phyloP scores from a whole-genome alignment of 1,139 yeast genomes.

The Blastobotrys illinoisensis region DNA sequence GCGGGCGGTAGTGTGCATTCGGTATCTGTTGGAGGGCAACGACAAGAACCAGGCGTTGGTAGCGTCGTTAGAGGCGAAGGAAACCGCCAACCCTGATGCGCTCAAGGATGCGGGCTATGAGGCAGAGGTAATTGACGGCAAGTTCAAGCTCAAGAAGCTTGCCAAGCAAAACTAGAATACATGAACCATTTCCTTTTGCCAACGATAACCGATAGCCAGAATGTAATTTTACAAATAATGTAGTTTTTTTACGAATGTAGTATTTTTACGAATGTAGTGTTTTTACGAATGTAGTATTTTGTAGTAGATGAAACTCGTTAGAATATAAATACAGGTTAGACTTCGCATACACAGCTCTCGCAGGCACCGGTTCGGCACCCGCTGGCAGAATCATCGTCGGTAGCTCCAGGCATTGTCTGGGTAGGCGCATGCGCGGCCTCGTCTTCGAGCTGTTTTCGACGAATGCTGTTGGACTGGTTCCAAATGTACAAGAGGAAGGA shows the following conservation, averaged over 20 bases:
- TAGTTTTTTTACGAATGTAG: too few relatives aligned
- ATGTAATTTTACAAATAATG: too few relatives aligned
- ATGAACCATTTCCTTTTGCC: too few relatives aligned
- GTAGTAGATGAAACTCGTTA: not conserved
- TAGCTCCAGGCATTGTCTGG: constrained; percentile 42
- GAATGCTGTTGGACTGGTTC: constrained; percentile 45
- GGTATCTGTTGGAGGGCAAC: constrained; percentile 61
- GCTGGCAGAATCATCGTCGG: not conserved
- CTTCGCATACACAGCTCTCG: constrained; percentile 22
- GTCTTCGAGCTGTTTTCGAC: constrained; percentile 49
- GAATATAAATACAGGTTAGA: constrained; percentile 7
- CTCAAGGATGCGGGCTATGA: constrained; percentile 56
- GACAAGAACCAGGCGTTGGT: constrained; percentile 68
- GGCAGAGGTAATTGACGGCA: constrained; percentile 52
- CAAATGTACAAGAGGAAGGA: constrained; percentile 49
- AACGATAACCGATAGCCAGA: too few relatives aligned
- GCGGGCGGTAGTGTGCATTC: constrained; percentile 71
- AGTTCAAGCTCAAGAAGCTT: constrained; percentile 37
- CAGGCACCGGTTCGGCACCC: constrained; percentile 17
- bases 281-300: too few relatives aligned
- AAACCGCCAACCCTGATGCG: constrained; percentile 45
- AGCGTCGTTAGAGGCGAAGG: constrained; percentile 53
- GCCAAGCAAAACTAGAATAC: too few relatives aligned
- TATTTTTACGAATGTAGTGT: too few relatives aligned
- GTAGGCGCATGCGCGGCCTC: constrained; percentile 59